A percentile compares a stretch with the other conserved stretches of the same genome.
Evolutionary conservation across 305 asterid species (phyloP).

Genomic region (Fraxinus sp.): DNA sequence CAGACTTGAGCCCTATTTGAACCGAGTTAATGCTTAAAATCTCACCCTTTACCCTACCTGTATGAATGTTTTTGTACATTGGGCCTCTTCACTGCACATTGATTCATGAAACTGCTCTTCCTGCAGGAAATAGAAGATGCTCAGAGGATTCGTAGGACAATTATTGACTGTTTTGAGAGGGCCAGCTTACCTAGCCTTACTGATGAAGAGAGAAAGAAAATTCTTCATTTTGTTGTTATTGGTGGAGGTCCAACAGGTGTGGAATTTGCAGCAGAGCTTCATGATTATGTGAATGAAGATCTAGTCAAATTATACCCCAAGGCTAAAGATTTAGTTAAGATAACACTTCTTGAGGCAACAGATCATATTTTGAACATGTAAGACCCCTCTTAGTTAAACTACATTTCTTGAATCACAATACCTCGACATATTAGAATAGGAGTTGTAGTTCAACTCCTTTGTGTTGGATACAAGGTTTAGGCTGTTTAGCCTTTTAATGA

Average conservation of each 20-base stretch:
- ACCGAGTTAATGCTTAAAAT: neutral
- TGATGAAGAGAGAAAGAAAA: conserved; percentile 42
- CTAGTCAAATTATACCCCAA: conserved; percentile 39
- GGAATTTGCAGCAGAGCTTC: conserved; percentile 56
- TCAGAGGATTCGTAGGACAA: conserved; percentile 43
- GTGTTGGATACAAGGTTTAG: neutral
- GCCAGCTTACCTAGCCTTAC: conserved; percentile 43
- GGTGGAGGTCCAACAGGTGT: conserved; percentile 61
- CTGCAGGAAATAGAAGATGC: conserved; percentile 58
- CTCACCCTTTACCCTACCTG: neutral
- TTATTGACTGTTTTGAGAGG: conserved; percentile 46
- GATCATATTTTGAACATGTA: conserved; percentile 52
- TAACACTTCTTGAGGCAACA: conserved; percentile 51
- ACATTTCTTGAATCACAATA: conserved; percentile 1
- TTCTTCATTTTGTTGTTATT: conserved; percentile 54
- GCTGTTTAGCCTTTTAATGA: conserved; percentile 14
- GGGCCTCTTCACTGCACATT: neutral
- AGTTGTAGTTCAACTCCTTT: neutral
- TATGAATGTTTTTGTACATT: conserved; percentile 2
- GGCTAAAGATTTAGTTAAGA: conserved; percentile 36
- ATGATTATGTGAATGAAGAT: conserved; percentile 47
- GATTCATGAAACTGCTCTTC: conserved; percentile 12
- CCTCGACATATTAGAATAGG: neutral
- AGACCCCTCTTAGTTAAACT: conserved; percentile 20
- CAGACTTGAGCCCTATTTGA: neutral